Evolutionary conservation across 148 eudicot genomes (phyloP), one percentile per base, ranked within the genome.

Genomic region (Linanthus parryae): DNA sequence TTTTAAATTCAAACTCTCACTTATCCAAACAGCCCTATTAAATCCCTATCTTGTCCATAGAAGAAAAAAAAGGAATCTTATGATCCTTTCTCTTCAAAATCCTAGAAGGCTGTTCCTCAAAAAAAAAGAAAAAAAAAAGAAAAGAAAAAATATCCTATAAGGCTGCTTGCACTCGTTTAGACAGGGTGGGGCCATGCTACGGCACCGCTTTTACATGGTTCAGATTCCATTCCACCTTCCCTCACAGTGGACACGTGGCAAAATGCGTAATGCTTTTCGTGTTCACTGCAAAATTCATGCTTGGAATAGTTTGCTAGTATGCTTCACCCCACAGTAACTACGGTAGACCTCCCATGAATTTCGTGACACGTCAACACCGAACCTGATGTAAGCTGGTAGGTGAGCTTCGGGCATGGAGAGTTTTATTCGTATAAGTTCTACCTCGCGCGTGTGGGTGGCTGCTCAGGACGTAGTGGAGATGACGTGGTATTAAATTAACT

Each of bases 181-280:
- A n/a, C n/a, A 13, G 10, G 29, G 20, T 10, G 61, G 50, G 61
- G 8, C 61, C 43, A 5, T 1, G 19, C 14, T 28, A 22, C 43
- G 41, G 20, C 61, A 23, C 5, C 30, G 23, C 43, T 44, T 57
- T 11, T n/a, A 44, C 22, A 21, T 22, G 52, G 61, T 57, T 23
- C 8, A 15, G 44, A 44, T 57, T 33, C 52, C 52, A 9, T 33
- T 35, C 39, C n/a, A 11, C 25, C 58, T 8, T 11, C 8, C n/a
- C 31, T 18, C 29, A 1, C 9, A 3, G 13, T n/a, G 29, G 41
- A 33, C 42, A 21, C 33, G 61, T 44, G 61, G 61, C 23, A 38
- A 45, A 22, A 34, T 31, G 4, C 2, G 3, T 5, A 3, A 23
- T 28, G 50, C 60, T 15, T 10, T 41, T 13, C 39, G 37, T 29